Evolutionary conservation across 2,329 filamentous ascomycete species (phyloP).

Genomic region (Myriosclerotinia scirpicola): DNA sequence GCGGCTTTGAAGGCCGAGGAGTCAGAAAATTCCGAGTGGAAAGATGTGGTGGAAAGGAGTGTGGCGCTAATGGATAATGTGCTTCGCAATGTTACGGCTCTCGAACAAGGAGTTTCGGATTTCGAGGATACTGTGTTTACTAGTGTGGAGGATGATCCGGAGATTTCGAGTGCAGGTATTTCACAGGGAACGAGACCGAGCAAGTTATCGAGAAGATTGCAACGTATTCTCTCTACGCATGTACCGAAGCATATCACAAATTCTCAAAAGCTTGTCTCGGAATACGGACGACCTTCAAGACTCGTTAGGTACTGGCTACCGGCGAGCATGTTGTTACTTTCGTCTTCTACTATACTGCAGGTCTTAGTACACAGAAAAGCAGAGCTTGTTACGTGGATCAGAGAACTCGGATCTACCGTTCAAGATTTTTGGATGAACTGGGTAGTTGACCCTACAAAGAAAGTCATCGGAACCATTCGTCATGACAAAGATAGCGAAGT

Average conservation of each 20-base stretch:
- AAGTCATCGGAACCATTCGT: conserved; percentile 85
- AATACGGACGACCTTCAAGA: conserved; percentile 73
- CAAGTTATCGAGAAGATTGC: conserved; percentile 65
- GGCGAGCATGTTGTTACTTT: conserved; percentile 67
- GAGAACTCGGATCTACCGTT: conserved; percentile 73
- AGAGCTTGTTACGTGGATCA: conserved; percentile 77
- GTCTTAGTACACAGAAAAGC: conserved; percentile 72
- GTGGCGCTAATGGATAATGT: conserved; percentile 86
- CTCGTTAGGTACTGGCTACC: conserved; percentile 90
- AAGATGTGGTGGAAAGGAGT: conserved; percentile 74
- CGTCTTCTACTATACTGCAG: conserved; percentile 81
- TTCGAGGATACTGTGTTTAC: conserved; percentile 67
- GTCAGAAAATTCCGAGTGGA: conserved; percentile 56
- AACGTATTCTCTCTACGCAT: conserved; percentile 65
- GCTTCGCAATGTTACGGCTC: conserved; percentile 65
- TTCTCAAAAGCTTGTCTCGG: conserved; percentile 55
- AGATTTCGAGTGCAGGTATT: conserved; percentile 52
- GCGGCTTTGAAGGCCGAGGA: conserved; percentile 48
- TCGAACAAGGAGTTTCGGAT: conserved; percentile 61
- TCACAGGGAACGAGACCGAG: conserved; percentile 44
- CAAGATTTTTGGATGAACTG: conserved; percentile 96
- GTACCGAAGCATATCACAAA: conserved; percentile 65
- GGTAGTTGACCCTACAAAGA: conserved; percentile 82
- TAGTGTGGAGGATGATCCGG: conserved; percentile 60
- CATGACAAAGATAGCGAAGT: conserved; percentile 93